Base-by-base conservation (phyloP, 495 filamentous ascomycete genomes). In the Neurospora africana region DNA sequence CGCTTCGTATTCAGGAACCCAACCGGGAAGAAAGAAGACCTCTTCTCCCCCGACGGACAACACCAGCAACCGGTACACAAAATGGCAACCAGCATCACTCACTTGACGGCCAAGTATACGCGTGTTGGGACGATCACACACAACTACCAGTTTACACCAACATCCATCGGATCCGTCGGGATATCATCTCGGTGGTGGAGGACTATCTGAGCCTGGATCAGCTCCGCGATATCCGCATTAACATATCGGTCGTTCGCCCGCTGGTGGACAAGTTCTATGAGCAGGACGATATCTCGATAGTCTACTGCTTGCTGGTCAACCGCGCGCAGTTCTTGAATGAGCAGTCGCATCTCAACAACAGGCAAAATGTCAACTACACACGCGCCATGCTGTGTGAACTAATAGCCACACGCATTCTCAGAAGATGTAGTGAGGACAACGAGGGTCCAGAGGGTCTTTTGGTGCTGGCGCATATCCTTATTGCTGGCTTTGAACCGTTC, bases 271-370 rank as follows among this genome's bases (percentile, higher is more conserved):
- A 88, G 73, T 82, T 92, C 4, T 92, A 91, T 76, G 88, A 90
- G 72, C 82, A 85, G 67, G 82, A 90, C 68, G 91, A 93, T 78
- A 87, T 91, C 43, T 92, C 90, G 3, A 86, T 91, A 44, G 80
- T 82, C 41, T 93, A 92, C 78, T 92, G 89, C 75, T 83, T 93
- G 44, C 85, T 93, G 11, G 90, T 92, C 71, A 93, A 93, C 76
- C 83, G 89, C 36, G 84, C 86, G 4, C 88, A 91, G 72, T 93
- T 93, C 77, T 82, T 91, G 17, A 82, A 86, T 43, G 89, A 92
- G 75, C 91, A 92, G 78, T 80, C 83, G 1, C 87, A 87, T 74
- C 85, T 91, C 76, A 83, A 84, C 72, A 91, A 92, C 74, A 87
- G 87, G 73, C 89, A 91, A 76, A 91, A 89, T 69, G 90, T 92